Percentiles rank a stretch among this genome's conserved stretches.
Conservation (phyloP, 192 early-diverging fungal genomes). For the Coemansia sp. region DNA sequence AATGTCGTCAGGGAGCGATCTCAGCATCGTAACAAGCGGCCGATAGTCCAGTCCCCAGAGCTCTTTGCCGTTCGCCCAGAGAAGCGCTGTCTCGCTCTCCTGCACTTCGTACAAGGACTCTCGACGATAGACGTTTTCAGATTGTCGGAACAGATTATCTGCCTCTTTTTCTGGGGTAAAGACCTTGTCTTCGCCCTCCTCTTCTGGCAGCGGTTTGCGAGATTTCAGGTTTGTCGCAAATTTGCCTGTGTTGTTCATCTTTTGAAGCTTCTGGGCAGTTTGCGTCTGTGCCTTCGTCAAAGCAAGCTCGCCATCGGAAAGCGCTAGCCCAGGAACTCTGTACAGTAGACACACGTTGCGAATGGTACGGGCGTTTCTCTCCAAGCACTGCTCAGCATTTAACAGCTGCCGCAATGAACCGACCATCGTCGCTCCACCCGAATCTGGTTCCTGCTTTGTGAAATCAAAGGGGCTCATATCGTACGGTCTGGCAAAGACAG, state of each 20-base stretch:
- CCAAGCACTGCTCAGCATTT: conserved; percentile 48
- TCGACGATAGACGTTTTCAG: conserved; percentile 16
- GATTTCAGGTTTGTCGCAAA: no score
- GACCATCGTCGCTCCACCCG: conserved; percentile 8
- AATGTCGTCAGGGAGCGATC: conserved; percentile 43
- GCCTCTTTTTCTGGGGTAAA: no score
- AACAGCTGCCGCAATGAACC: conserved; percentile 38
- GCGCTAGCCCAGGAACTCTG: conserved; percentile 32
- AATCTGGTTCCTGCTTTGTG: background rate
- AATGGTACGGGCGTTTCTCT: conserved; percentile 42
- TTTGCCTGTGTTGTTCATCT: no score
- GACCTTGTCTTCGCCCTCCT: no score
- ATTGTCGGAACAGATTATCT: background rate
- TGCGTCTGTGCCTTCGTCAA: conserved; percentile 1
- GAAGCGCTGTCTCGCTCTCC: background rate
- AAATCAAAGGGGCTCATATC: conserved; percentile 29
- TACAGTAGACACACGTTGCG: conserved; percentile 51
- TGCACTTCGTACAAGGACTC: conserved; percentile 18
- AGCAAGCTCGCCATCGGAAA: conserved; percentile 19
- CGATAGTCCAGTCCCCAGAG: conserved; percentile 43
- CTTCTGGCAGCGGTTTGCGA: no score
- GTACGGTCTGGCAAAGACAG: conserved; percentile 10
- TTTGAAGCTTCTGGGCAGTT: no score
- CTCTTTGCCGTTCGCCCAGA: conserved; percentile 13
- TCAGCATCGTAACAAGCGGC: conserved; percentile 39